Conservation (phyloP, 495 filamentous ascomycete genomes). For the Tuber borchii region DNA sequence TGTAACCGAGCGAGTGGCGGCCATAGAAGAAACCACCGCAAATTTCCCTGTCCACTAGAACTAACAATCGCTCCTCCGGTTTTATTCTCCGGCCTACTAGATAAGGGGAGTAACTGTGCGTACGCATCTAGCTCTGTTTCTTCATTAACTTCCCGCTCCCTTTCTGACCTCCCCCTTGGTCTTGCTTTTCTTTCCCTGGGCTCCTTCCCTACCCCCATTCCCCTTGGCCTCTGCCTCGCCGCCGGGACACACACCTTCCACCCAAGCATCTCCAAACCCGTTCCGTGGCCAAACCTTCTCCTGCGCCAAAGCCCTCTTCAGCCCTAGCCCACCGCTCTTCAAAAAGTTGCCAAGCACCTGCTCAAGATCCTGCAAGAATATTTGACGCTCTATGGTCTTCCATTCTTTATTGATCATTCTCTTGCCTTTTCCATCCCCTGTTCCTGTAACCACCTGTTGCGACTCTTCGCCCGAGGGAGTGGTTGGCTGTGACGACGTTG, state of each 20-base stretch:
- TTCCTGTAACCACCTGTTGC: neutral
- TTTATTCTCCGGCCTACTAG: slow-evolving; percentile 6
- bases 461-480: neutral
- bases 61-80: neutral
- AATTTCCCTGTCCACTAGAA: neutral
- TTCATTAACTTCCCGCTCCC: neutral
- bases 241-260: neutral
- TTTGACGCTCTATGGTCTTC: neutral
- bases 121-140: slow-evolving; percentile 32
- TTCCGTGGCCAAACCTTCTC: slow-evolving; percentile 15
- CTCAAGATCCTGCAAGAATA: slow-evolving; percentile 4
- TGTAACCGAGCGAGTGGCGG: slow-evolving; percentile 26
- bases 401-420: neutral
- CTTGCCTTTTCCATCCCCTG: neutral
- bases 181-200: neutral
- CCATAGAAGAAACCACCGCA: slow-evolving; percentile 20
- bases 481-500: slow-evolving; percentile 10
- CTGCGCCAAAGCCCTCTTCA: slow-evolving; percentile 11
- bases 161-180: neutral
- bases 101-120: slow-evolving; percentile 12
- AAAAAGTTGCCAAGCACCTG: slow-evolving; percentile 28
- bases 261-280: neutral
- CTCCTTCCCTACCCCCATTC: slow-evolving; percentile 11
- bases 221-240: neutral
- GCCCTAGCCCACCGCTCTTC: slow-evolving; percentile 2